phyloP scores from a whole-genome alignment of 2,329 filamentous ascomycete genomes.

The Xylaria sp. region DNA sequence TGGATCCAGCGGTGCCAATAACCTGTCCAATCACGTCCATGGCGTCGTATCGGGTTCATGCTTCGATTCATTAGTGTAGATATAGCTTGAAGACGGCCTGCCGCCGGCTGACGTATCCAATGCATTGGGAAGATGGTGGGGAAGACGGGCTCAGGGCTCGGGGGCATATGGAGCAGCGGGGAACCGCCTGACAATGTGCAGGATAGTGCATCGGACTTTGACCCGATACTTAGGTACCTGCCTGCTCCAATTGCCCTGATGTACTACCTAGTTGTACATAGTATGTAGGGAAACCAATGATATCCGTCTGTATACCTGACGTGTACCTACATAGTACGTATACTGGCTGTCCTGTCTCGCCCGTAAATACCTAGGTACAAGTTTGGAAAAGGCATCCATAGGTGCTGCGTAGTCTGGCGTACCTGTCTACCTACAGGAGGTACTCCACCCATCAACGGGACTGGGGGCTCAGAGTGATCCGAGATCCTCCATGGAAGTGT shows the following conservation, averaged over 20 bases:
- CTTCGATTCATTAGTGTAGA: conserved; percentile 7
- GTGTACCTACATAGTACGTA: no score
- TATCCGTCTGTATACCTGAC: no score
- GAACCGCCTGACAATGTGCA: conserved; percentile 5
- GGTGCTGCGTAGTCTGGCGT: no score
- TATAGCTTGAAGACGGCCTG: background rate
- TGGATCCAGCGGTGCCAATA: conserved; percentile 2
- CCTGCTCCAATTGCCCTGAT: background rate
- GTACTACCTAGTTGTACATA: background rate
- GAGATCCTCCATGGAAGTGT: no score
- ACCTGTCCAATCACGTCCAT: conserved; percentile 14
- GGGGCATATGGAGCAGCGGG: conserved; percentile 8
- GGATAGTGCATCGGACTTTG: conserved; percentile 6
- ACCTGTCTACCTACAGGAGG: no score
- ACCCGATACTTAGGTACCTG: background rate
- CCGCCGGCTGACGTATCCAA: conserved; percentile 14
- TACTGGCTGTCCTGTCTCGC: no score
- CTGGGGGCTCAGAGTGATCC: no score
- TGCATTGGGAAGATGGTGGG: conserved; percentile 7
- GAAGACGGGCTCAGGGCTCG: conserved; percentile 13
- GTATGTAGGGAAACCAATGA: no score
- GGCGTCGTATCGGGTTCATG: conserved; percentile 9
- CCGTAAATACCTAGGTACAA: no score
- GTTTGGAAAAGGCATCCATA: no score
- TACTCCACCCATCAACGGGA: no score